A percentile compares a stretch with the other conserved stretches of the same genome.
phyloP scores from a whole-genome alignment of 2,329 filamentous ascomycete species.

The Pseudogymnoascus sp. region DNA sequence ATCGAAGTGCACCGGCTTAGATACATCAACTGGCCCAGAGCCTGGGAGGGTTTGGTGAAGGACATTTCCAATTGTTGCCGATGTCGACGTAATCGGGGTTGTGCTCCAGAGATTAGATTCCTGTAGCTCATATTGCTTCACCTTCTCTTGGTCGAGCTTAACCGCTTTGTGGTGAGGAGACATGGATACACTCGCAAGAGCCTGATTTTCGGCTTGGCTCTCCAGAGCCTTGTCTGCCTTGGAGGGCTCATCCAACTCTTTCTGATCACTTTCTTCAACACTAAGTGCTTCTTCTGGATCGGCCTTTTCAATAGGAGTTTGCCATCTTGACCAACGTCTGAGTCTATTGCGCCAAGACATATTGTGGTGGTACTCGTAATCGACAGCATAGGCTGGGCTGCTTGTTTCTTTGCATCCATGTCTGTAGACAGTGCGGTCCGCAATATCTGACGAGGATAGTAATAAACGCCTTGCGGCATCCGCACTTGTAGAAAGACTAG shows the following conservation, averaged over 20 bases:
- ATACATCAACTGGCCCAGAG: neutral
- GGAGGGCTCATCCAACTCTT: neutral
- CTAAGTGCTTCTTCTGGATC: neutral
- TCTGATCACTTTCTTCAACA: neutral
- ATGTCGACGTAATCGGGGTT: neutral
- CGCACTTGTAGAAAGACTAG: slow-evolving; percentile 14
- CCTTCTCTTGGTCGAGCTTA: neutral
- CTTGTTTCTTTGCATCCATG: slow-evolving; percentile 16
- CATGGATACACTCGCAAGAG: neutral
- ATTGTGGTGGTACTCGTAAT: slow-evolving; percentile 15
- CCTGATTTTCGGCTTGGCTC: neutral
- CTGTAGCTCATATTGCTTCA: neutral
- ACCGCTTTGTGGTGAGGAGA: neutral
- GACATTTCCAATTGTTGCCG: slow-evolving; percentile 4
- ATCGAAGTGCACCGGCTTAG: neutral
- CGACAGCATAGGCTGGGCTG: slow-evolving; percentile 12
- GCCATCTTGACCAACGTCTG: slow-evolving; percentile 26
- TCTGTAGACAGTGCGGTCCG: slow-evolving; percentile 15
- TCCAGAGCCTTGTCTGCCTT: neutral
- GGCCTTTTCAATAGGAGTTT: slow-evolving; percentile 18
- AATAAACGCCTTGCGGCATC: slow-evolving; percentile 23
- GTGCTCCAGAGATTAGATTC: neutral
- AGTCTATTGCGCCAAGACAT: slow-evolving; percentile 26
- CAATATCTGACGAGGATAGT: slow-evolving; percentile 17
- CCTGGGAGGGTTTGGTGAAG: neutral